phyloP scores from a whole-genome alignment of 805 yeast genomes.

The Kazachstania bromeliacearum region DNA sequence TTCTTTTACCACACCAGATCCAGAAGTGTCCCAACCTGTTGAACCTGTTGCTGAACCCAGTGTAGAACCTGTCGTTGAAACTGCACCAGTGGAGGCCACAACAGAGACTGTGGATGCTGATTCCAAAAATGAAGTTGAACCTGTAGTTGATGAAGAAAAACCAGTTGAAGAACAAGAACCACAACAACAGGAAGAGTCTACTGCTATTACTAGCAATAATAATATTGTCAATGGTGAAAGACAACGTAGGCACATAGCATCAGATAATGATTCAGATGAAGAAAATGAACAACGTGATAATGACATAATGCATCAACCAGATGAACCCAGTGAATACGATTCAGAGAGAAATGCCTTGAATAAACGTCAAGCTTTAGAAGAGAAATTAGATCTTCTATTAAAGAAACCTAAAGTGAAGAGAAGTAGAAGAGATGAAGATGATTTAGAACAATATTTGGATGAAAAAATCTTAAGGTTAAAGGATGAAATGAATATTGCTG shows the following conservation, averaged over 20 bases:
- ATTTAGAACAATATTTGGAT: conserved; percentile 90
- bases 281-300: conserved; percentile 2
- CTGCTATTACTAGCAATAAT: no score
- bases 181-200: conserved; percentile 2
- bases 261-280: conserved; percentile 15
- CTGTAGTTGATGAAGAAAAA: conserved; percentile 2
- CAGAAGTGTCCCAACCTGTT: not conserved
- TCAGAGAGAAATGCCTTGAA: not conserved
- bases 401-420: conserved; percentile 55
- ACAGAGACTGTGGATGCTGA: no score
- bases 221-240: conserved; percentile 10
- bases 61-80: not conserved
- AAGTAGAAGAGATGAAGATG: conserved; percentile 76
- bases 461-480: conserved; percentile 75
- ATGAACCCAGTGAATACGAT: not conserved
- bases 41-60: not conserved
- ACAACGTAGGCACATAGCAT: conserved; percentile 22
- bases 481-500: conserved; percentile 83
- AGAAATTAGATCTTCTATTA: conserved; percentile 65
- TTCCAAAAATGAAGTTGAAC: no score
- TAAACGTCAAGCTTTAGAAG: conserved; percentile 66
- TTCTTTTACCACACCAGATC: no score
- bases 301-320: no score
- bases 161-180: no score
- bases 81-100: not conserved